These are phyloP conservation scores for Gamarada debralockiae DNA, from an alignment of 495 filamentous ascomycete species.

Conservation along the genomic window DNA sequence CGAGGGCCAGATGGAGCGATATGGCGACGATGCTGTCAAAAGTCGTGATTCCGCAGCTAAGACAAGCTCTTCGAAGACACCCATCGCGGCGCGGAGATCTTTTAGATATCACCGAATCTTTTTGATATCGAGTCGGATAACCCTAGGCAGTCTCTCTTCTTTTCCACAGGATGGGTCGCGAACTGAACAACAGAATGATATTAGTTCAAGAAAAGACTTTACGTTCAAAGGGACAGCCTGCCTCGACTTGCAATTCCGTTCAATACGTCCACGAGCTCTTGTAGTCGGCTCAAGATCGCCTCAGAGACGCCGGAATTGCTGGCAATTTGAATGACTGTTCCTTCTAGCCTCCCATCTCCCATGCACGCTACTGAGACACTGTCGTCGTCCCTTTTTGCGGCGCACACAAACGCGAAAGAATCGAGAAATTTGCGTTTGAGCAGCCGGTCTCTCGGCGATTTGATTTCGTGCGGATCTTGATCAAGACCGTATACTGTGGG, in stretches of 20 bases:
- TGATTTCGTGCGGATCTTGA: constrained; percentile 1
- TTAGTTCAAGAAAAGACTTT: too few species aligned
- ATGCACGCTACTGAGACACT: constrained; percentile 18
- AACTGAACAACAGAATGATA: constrained; percentile 7
- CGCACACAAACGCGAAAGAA: constrained; percentile 22
- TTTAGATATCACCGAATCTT: constrained; percentile 22
- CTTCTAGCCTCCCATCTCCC: constrained; percentile 16
- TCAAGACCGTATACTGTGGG: constrained; percentile 18
- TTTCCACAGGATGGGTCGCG: background rate
- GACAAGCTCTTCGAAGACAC: constrained; percentile 2
- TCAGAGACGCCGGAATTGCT: constrained; percentile 20
- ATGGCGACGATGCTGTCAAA: background rate
- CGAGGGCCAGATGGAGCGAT: background rate
- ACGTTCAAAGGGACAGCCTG: too few species aligned
- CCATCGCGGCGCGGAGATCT: constrained; percentile 1
- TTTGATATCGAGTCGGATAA: constrained; percentile 17
- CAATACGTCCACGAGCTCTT: constrained; percentile 1
- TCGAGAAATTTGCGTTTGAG: constrained; percentile 24
- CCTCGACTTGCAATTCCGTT: constrained; percentile 8
- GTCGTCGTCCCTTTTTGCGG: constrained; percentile 9
- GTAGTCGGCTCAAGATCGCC: constrained; percentile 1
- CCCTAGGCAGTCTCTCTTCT: constrained; percentile 11
- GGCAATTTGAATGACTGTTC: constrained; percentile 18
- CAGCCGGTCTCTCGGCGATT: constrained; percentile 4
- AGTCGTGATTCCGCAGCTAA: constrained; percentile 1